phyloP scores from a whole-genome alignment of 371 early-diverging fungal genomes.

The Syncephalastrum contaminatum region DNA sequence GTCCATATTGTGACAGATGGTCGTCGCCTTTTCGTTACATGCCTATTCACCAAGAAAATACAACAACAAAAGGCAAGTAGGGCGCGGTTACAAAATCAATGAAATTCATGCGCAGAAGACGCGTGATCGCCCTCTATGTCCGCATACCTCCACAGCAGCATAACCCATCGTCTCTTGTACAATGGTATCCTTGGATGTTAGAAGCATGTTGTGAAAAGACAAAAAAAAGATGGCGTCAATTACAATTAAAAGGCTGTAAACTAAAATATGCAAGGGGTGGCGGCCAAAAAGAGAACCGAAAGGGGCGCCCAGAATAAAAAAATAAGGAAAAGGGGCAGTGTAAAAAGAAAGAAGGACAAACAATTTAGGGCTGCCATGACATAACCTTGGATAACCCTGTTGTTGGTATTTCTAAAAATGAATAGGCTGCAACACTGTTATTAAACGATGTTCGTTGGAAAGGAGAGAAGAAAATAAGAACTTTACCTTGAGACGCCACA shows the following conservation, averaged over 20 bases:
- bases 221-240: conserved; percentile 11
- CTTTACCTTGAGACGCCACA: conserved; percentile 26
- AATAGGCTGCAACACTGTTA: conserved; percentile 15
- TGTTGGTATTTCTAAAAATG: conserved; percentile 28
- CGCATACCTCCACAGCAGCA: too few relatives aligned
- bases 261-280: conserved; percentile 12
- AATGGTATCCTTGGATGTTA: neutral
- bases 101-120: too few relatives aligned
- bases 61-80: too few relatives aligned
- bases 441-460: too few relatives aligned
- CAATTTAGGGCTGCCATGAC: conserved; percentile 16
- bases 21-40: too few relatives aligned
- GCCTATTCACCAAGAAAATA: too few relatives aligned
- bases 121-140: too few relatives aligned
- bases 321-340: neutral
- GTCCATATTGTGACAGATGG: conserved; percentile 31
- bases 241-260: conserved; percentile 11
- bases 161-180: neutral
- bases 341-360: too few relatives aligned
- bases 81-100: too few relatives aligned
- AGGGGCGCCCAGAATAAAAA: conserved; percentile 3
- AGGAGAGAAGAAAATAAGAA: too few relatives aligned
- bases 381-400: conserved; percentile 17
- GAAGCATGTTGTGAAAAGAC: conserved; percentile 10
- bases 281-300: conserved; percentile 6